Percentiles rank a stretch among this genome's conserved stretches.
Conservation (phyloP, 2,329 filamentous ascomycete genomes). For the Nakataea oryzae region DNA sequence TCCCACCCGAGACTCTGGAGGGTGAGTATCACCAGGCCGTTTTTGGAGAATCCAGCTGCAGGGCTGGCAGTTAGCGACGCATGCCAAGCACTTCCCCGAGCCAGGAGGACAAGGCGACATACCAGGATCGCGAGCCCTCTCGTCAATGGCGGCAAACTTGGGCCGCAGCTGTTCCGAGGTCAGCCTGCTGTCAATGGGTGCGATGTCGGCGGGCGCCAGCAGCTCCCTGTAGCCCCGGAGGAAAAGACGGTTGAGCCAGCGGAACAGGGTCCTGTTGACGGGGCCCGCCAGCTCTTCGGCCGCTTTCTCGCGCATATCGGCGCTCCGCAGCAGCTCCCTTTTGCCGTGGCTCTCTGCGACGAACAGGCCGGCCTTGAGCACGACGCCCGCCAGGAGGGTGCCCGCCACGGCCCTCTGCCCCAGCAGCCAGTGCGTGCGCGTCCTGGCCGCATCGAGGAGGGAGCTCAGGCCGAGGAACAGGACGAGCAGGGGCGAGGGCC, state of each 20-base stretch:
- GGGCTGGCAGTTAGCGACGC: slow-evolving; percentile 3
- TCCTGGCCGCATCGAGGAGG: slow-evolving; percentile 30
- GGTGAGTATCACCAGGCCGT: slow-evolving; percentile 9
- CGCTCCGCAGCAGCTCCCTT: not conserved
- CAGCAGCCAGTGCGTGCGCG: slow-evolving; percentile 30
- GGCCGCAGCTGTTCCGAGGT: slow-evolving; percentile 6
- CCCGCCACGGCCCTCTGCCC: slow-evolving; percentile 3
- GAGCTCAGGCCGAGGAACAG: slow-evolving; percentile 29
- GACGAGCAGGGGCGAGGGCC: slow-evolving; percentile 31
- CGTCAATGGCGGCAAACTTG: slow-evolving; percentile 5
- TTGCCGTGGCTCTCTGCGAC: slow-evolving; percentile 13
- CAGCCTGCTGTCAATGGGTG: slow-evolving; percentile 17
- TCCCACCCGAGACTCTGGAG: slow-evolving; percentile 9
- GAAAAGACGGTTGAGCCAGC: slow-evolving; percentile 24
- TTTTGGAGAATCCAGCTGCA: slow-evolving; percentile 1
- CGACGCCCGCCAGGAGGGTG: slow-evolving; percentile 10
- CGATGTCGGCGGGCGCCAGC: slow-evolving; percentile 21
- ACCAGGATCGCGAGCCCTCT: not conserved
- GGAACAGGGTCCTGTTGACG: slow-evolving; percentile 22
- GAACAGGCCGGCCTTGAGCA: slow-evolving; percentile 11
- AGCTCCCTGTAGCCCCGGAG: slow-evolving; percentile 21
- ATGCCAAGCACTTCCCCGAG: no score
- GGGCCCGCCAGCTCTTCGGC: slow-evolving; percentile 24
- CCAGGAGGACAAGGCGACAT: no score
- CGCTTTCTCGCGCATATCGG: slow-evolving; percentile 1